These are phyloP conservation scores for Candida glaebosa DNA, from an alignment of 805 yeast genomes.

Conservation along the genomic window DNA sequence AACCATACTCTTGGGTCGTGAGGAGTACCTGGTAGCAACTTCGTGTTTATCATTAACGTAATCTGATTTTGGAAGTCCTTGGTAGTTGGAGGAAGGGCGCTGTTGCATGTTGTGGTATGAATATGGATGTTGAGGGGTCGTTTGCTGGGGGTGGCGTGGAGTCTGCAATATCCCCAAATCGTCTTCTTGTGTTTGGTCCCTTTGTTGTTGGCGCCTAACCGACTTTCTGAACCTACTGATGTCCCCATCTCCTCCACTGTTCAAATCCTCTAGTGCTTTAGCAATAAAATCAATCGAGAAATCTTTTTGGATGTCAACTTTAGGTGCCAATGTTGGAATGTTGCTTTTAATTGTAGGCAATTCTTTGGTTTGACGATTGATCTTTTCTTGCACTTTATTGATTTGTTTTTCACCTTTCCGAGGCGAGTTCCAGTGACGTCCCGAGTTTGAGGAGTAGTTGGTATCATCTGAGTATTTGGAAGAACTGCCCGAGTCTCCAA, in stretches of 20 bases:
- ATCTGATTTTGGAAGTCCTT: constrained; percentile 20
- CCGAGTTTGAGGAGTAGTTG: constrained; percentile 11
- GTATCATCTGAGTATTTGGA: constrained; percentile 15
- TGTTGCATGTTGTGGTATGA: not conserved
- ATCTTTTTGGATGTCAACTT: constrained; percentile 38
- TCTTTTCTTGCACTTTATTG: constrained; percentile 34
- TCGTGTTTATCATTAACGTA: constrained; percentile 34
- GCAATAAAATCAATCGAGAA: constrained; percentile 45
- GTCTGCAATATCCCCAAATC: not conserved
- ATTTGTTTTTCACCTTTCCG: constrained; percentile 31
- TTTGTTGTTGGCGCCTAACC: constrained; percentile 22
- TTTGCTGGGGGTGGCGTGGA: not conserved
- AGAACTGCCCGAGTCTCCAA: constrained; percentile 8
- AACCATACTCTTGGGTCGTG: constrained; percentile 9
- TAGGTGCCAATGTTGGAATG: constrained; percentile 9
- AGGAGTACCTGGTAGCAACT: constrained; percentile 35
- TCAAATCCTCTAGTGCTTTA: constrained; percentile 43
- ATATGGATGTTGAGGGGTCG: not conserved
- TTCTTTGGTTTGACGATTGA: constrained; percentile 31
- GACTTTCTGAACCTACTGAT: constrained; percentile 37
- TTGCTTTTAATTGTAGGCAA: constrained; percentile 16
- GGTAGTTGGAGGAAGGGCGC: not conserved
- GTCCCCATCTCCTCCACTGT: constrained; percentile 44
- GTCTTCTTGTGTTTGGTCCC: too few species aligned
- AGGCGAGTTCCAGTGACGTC: constrained; percentile 45